These are phyloP conservation scores for Heteromeles arbutifolia DNA, from an alignment of 306 rosid species.

Conservation along the genomic window DNA sequence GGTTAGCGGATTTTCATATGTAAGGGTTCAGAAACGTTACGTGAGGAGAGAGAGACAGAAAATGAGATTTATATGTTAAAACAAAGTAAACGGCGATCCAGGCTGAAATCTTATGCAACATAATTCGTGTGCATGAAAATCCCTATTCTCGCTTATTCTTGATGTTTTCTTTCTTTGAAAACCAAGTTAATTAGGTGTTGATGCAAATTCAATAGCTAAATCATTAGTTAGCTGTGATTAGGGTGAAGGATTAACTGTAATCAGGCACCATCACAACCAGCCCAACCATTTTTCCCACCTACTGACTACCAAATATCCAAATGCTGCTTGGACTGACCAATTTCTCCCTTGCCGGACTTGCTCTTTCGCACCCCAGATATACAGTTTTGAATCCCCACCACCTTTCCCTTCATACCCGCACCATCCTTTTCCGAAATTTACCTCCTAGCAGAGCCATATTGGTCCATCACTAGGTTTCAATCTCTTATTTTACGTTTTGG, in stretches of 20 bases:
- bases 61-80: neutral
- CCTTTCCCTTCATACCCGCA: neutral
- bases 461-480: neutral
- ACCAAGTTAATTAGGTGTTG: conserved; percentile 2
- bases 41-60: neutral
- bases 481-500: neutral
- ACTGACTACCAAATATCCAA: neutral
- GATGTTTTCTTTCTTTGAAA: neutral
- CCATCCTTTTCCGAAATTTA: neutral
- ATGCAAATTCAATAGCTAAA: neutral
- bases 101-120: neutral
- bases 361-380: neutral
- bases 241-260: neutral
- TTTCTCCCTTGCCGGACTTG: neutral
- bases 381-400: neutral
- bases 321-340: neutral
- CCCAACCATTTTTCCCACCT: neutral
- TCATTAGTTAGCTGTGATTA: neutral
- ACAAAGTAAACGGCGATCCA: neutral
- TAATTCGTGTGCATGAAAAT: neutral
- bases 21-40: too few relatives aligned
- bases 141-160: neutral
- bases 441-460: neutral
- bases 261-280: neutral
- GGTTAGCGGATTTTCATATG: neutral